phyloP scores from a whole-genome alignment of 2,329 filamentous ascomycete genomes.

The Chaetomium olivaceum region DNA sequence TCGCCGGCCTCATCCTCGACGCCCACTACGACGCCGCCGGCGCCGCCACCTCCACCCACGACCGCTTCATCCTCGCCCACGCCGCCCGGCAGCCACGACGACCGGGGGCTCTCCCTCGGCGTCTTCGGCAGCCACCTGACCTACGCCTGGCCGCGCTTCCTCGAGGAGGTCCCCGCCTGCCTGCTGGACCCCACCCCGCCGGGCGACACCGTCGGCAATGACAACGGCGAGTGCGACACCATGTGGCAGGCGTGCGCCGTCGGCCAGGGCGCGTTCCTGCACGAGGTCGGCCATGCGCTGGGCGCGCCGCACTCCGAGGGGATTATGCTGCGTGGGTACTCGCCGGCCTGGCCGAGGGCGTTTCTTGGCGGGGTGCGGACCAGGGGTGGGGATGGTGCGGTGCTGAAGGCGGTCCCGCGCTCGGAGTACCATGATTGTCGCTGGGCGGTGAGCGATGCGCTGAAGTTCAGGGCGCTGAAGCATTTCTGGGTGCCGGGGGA shows the following conservation, averaged over 20 bases:
- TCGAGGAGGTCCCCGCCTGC: slow-evolving; percentile 25
- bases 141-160: slow-evolving; percentile 27
- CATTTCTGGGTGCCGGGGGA: slow-evolving; percentile 69
- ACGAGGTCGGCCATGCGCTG: slow-evolving; percentile 70
- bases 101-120: slow-evolving; percentile 23
- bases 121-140: slow-evolving; percentile 28
- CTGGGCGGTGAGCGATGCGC: slow-evolving; percentile 68
- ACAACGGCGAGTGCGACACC: slow-evolving; percentile 45
- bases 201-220: slow-evolving; percentile 44
- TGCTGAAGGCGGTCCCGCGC: background rate
- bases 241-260: slow-evolving; percentile 50
- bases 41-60: slow-evolving; percentile 48
- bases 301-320: slow-evolving; percentile 68
- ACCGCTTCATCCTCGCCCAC: slow-evolving; percentile 60
- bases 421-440: slow-evolving; percentile 55
- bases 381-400: slow-evolving; percentile 23
- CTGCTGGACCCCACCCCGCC: slow-evolving; percentile 31
- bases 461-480: slow-evolving; percentile 67
- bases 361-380: slow-evolving; percentile 38
- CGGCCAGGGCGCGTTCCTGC: slow-evolving; percentile 69
- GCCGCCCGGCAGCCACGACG: slow-evolving; percentile 41
- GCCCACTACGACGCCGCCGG: slow-evolving; percentile 50
- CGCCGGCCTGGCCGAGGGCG: slow-evolving; percentile 45
- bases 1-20: slow-evolving; percentile 70
- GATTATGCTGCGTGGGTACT: slow-evolving; percentile 57